A percentile compares a stretch with the other conserved stretches of the same genome.
phyloP scores from a whole-genome alignment of 257 asterid genomes.

The Lantana camara region DNA sequence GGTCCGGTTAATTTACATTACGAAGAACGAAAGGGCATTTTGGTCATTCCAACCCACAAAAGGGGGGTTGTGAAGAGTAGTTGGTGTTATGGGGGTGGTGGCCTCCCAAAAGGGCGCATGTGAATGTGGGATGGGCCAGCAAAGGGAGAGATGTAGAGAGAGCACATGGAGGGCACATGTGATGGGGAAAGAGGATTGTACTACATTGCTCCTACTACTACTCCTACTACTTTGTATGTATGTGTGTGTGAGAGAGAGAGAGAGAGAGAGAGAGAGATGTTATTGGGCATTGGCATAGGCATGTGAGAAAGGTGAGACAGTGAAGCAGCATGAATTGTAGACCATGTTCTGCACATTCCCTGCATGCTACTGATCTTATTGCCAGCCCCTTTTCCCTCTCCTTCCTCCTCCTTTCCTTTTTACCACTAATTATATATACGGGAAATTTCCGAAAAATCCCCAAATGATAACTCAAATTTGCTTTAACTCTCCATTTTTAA shows the following conservation, averaged over 20 bases:
- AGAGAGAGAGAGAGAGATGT: conserved; percentile 24
- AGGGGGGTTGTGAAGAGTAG: conserved; percentile 20
- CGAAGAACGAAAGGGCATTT: conserved; percentile 13
- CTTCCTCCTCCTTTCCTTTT: conserved; percentile 22
- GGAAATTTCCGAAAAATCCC: no score
- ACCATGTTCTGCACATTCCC: conserved; percentile 99
- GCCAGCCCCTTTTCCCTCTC: conserved; percentile 12
- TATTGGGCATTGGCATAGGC: no score
- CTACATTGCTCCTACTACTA: no score
- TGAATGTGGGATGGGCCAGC: conserved; percentile 70
- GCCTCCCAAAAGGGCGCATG: conserved; percentile 71
- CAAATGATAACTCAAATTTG: no score
- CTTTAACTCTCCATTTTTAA: no score
- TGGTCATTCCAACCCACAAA: background rate
- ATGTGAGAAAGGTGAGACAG: conserved; percentile 75
- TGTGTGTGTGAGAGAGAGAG: conserved; percentile 34
- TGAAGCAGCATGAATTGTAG: conserved; percentile 84
- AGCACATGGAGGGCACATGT: conserved; percentile 86
- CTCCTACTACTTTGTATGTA: no score
- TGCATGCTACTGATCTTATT: conserved; percentile 52
- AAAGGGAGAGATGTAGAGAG: conserved; percentile 21
- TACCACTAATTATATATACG: background rate
- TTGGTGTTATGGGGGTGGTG: conserved; percentile 26
- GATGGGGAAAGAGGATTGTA: conserved; percentile 32
- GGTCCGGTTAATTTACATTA: conserved; percentile 9